Evolutionary conservation across 2,329 filamentous ascomycete genomes (phyloP).

Genomic region (Fusarium cyanostomum): DNA sequence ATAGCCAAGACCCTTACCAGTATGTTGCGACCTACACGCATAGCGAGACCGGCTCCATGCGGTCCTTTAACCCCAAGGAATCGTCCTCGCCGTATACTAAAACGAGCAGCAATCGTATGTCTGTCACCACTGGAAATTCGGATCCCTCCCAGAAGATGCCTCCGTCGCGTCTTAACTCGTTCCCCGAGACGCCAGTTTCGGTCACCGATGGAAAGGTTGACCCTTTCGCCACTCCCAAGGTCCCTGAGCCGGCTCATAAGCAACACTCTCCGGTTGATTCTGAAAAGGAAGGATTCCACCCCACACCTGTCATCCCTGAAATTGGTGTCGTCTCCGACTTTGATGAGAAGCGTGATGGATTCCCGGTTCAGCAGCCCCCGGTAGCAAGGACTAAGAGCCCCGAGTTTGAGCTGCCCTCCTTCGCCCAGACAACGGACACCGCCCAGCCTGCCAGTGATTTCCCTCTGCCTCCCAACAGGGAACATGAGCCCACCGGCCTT

Average conservation of each 20-base stretch:
- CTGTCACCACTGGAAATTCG: conserved; percentile 38
- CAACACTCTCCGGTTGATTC: conserved; percentile 33
- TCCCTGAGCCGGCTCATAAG: conserved; percentile 44
- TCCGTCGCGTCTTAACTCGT: conserved; percentile 53
- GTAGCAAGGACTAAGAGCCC: conserved; percentile 44
- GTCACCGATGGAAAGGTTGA: conserved; percentile 46
- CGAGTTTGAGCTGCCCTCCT: conserved; percentile 39
- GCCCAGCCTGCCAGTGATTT: conserved; percentile 32
- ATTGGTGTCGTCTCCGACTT: conserved; percentile 49
- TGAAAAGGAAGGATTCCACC: conserved; percentile 43
- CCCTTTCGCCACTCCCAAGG: conserved; percentile 49
- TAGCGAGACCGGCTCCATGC: conserved; percentile 65
- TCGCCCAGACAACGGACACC: conserved; percentile 24
- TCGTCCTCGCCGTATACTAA: conserved; percentile 59
- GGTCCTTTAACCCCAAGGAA: conserved; percentile 58
- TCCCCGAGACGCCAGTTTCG: conserved; percentile 53
- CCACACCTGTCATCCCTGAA: conserved; percentile 51
- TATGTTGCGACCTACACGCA: conserved; percentile 65
- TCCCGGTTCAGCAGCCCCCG: conserved; percentile 45
- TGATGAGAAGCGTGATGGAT: conserved; percentile 43
- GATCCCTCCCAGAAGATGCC: conserved; percentile 43
- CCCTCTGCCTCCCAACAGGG: conserved; percentile 39
- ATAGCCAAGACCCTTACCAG: conserved; percentile 88
- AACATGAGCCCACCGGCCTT: conserved; percentile 45
- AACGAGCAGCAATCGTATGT: conserved; percentile 51